These are phyloP conservation scores for Glutinoglossum americanum DNA, from an alignment of 495 filamentous ascomycete species.

Conservation along the genomic window DNA sequence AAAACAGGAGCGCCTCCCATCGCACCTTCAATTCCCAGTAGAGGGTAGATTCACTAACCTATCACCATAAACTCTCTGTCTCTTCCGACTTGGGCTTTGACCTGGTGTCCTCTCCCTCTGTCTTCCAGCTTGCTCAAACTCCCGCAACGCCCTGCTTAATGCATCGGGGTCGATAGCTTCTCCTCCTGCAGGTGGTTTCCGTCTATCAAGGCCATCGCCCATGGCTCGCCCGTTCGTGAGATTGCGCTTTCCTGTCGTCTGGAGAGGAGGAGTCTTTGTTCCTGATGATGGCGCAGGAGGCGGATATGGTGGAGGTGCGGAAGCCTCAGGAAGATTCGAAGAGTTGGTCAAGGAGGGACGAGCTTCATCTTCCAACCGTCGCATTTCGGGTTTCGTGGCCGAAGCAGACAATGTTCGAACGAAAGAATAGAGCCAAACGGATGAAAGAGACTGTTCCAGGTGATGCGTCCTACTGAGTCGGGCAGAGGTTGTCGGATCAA, in stretches of 20 bases:
- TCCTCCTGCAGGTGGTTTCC: slow-evolving; percentile 12
- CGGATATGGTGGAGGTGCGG: no score
- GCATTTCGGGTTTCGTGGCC: background rate
- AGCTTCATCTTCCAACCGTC: no score
- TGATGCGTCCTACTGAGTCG: background rate
- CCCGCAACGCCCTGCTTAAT: slow-evolving; percentile 40
- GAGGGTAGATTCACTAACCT: slow-evolving; percentile 26
- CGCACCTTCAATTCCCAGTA: background rate
- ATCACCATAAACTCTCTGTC: slow-evolving; percentile 69
- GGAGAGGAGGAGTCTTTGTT: background rate
- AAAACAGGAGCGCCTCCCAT: background rate
- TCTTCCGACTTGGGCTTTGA: slow-evolving; percentile 66
- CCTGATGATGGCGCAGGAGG: no score
- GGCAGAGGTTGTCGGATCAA: background rate
- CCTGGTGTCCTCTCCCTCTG: slow-evolving; percentile 47
- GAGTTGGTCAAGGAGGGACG: no score
- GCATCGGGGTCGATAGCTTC: slow-evolving; percentile 38
- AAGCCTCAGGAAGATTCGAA: background rate
- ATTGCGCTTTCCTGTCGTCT: slow-evolving; percentile 17
- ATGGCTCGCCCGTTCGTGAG: slow-evolving; percentile 11
- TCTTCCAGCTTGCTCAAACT: slow-evolving; percentile 36
- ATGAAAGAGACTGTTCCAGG: background rate
- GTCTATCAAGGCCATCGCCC: slow-evolving; percentile 9
- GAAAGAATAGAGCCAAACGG: background rate
- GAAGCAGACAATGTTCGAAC: background rate